Conservation (phyloP, 257 asterid species). For the Solanum ahanhuiri region DNA sequence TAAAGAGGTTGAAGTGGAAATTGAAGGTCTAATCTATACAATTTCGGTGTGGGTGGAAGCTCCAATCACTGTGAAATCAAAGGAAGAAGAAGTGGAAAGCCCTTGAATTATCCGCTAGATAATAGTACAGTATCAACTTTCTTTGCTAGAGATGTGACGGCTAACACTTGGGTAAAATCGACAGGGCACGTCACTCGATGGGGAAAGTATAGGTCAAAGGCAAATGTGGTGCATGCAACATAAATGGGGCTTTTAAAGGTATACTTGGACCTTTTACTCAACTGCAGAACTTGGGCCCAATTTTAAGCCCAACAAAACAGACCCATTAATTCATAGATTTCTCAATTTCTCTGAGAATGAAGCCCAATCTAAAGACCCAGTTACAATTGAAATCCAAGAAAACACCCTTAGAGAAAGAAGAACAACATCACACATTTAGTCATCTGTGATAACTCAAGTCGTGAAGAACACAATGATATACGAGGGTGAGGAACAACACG, state of each 20-base stretch:
- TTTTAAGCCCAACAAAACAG: neutral
- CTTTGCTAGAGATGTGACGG: neutral
- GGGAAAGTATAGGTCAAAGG: neutral
- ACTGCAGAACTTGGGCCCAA: neutral
- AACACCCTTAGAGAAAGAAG: neutral
- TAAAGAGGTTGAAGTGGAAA: neutral
- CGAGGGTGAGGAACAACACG: neutral
- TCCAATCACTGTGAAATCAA: neutral
- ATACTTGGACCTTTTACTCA: neutral
- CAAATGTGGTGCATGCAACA: neutral
- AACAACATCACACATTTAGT: neutral
- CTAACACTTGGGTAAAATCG: neutral
- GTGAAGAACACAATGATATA: neutral
- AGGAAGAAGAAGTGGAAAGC: neutral
- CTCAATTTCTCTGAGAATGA: neutral
- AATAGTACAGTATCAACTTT: neutral
- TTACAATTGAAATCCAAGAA: neutral
- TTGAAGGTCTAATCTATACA: neutral
- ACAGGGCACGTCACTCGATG: neutral
- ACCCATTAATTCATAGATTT: neutral
- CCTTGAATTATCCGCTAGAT: neutral
- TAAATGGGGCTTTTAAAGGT: too few species aligned
- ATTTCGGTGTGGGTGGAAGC: neutral
- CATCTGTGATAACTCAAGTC: neutral
- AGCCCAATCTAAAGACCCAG: neutral